Evolutionary conservation across 495 filamentous ascomycete genomes (phyloP).

Genomic region (Xylaria venustula): DNA sequence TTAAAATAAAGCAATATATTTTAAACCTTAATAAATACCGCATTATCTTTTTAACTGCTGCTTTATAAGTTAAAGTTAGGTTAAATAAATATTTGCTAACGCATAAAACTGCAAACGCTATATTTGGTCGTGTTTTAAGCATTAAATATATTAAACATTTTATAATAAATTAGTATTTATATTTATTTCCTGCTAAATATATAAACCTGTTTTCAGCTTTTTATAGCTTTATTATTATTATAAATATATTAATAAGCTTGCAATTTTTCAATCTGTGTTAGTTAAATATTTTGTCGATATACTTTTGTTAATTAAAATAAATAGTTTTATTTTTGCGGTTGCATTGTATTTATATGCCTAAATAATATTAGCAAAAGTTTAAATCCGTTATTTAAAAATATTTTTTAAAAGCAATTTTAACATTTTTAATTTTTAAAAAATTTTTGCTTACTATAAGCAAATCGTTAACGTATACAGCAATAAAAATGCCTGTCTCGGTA

Average conservation of each 20-base stretch:
- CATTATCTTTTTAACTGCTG: background rate
- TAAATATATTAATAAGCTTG: background rate
- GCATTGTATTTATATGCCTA: background rate
- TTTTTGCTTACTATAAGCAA: no score
- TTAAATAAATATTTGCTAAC: background rate
- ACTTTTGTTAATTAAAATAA: background rate
- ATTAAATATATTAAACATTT: background rate
- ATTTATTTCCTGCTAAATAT: background rate
- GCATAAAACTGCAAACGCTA: background rate
- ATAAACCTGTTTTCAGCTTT: background rate
- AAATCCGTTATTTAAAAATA: background rate
- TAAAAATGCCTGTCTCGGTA: no score
- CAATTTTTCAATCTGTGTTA: background rate
- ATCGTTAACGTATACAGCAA: no score
- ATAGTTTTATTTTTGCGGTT: background rate
- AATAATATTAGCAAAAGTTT: slow-evolving; percentile 2
- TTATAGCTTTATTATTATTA: background rate
- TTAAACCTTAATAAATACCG: background rate
- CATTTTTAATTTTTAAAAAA: background rate
- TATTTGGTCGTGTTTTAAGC: background rate
- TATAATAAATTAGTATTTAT: background rate
- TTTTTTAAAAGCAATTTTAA: background rate
- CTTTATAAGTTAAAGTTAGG: background rate
- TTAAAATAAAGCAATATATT: background rate
- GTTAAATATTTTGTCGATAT: background rate